Evolutionary conservation across 495 filamentous ascomycete genomes (phyloP), one percentile per base, ranked within the genome.

Genomic region (Neurospora terricola): DNA sequence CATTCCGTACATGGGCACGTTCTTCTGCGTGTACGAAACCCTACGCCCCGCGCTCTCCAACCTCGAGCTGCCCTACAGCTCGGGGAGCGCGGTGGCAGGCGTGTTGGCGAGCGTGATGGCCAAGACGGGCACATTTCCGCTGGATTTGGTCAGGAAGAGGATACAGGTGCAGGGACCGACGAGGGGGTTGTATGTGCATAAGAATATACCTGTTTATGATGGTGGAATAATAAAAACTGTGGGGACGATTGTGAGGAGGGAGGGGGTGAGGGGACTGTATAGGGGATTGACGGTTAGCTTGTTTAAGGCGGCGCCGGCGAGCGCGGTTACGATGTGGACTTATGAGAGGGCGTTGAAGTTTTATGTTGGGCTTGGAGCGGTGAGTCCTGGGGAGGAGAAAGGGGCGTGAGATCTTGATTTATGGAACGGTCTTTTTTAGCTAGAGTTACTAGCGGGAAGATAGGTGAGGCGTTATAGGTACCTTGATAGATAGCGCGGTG

Each of bases 281-380:
- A 85, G 94, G 68, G 96, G 96, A 3, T 81, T 99, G 74, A 91
- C 90, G 5, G 93, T 98, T 4, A 94, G 93, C 77, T 80, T 99
- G 82, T 75, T 98, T 73, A 99, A 99, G 85, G 94, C 96, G 18
- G 96, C 95, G 38, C 96, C 96, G 68, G 90, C 96, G 27, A 97
- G 93, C 81, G 96, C 96, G 2, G 89, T 97, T 23, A 99, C 96
- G 0, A 96, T 99, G 92, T 99, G 96, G 96, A 98, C 95, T 2
- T 98, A 98, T 82, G 96, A 98, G 82, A 82, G 88, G 75, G 87
- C 86, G 7, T 80, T 96, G 80, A 86, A 80, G 72, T 76, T 90
- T 7, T 81, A 93, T 54, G 85, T 86, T 40, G 82, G 86, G 48
- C 78, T 83, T 71, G 76, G 73, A 0, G 73, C 2, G 21, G 23